A percentile compares a stretch with the other conserved stretches of the same genome.
Evolutionary conservation across 164 flowering plant genomes (phyloP).

Genomic region (Vitis labrusca): DNA sequence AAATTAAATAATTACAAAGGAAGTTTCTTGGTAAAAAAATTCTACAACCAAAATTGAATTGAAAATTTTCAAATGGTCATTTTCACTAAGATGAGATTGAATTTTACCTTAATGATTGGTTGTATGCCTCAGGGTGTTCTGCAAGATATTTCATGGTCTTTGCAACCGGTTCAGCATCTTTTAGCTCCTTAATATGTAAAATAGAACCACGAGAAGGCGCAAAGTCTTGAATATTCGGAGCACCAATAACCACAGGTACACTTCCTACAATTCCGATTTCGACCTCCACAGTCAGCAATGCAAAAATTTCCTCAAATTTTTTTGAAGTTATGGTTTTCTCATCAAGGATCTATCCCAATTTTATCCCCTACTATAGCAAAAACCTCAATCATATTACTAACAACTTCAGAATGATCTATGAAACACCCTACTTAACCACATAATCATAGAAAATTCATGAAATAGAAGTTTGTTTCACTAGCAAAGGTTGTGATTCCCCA

Average conservation of each 20-base stretch:
- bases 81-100: not conserved
- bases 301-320: no score
- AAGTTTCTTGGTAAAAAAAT: not conserved
- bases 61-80: not conserved
- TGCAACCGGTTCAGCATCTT: constrained; percentile 52
- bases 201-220: constrained; percentile 73
- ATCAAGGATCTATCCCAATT: no score
- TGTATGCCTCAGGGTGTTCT: constrained; percentile 61
- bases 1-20: not conserved
- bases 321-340: no score
- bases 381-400: no score
- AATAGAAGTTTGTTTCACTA: not conserved
- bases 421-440: no score
- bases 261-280: constrained; percentile 44
- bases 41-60: no score
- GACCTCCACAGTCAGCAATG: not conserved
- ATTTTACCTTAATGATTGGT: constrained; percentile 63
- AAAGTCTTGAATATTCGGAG: constrained; percentile 92
- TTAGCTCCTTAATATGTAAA: constrained; percentile 69
- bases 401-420: no score
- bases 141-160: constrained; percentile 64
- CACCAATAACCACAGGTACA: constrained; percentile 93
- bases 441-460: not conserved
- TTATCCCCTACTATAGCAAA: no score
- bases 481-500: no score